Conservation (phyloP, 345 rosid species). For the Microcos paniculata region DNA sequence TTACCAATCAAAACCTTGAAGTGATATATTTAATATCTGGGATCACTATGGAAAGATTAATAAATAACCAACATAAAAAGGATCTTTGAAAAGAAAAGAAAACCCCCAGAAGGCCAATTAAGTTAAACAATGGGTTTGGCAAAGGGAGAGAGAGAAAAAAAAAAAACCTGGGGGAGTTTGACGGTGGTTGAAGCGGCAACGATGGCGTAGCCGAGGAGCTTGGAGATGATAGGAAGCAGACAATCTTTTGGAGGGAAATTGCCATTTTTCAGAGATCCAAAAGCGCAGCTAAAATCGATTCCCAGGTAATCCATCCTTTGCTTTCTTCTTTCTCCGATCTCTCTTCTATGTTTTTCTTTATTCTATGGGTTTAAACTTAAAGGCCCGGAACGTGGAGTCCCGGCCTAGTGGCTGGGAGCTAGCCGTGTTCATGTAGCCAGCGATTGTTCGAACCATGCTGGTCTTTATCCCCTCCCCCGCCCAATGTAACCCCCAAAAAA, state of each 20-base stretch:
- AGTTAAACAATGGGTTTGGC: no score
- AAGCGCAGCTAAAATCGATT: constrained; percentile 70
- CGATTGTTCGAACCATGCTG: no score
- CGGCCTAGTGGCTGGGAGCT: no score
- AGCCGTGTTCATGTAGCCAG: no score
- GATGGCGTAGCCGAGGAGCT: constrained; percentile 87
- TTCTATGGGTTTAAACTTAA: background rate
- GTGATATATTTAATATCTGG: background rate
- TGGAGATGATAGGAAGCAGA: constrained; percentile 87
- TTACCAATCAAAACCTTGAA: background rate
- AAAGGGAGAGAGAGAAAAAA: background rate
- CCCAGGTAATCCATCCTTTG: constrained; percentile 60
- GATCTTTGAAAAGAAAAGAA: background rate
- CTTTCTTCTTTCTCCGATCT: background rate
- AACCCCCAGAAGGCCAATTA: background rate
- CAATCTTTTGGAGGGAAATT: constrained; percentile 73
- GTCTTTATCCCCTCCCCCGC: no score
- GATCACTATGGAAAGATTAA: background rate
- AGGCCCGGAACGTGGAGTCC: no score
- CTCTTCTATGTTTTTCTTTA: background rate
- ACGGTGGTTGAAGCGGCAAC: constrained; percentile 95
- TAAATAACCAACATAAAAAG: background rate
- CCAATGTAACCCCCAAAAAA: no score
- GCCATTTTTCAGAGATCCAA: constrained; percentile 60
- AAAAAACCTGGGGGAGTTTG: constrained; percentile 57